Percentiles rank a stretch among this genome's conserved stretches.
Evolutionary conservation across 768 basidiomycete species (phyloP).

Genomic region (Phallus indusiatus): DNA sequence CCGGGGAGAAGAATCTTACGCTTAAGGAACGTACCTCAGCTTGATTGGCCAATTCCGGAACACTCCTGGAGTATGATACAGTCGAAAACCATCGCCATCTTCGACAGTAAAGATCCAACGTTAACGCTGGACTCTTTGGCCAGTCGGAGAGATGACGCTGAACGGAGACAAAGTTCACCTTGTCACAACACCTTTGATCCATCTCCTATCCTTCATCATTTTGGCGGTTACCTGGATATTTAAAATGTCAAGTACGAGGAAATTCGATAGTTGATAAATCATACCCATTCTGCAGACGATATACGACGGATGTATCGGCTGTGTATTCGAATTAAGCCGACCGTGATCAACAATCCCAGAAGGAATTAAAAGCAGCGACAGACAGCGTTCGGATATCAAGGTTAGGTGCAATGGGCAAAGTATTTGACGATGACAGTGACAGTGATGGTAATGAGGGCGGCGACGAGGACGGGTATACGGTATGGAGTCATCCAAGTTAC

Average conservation of each 20-base stretch:
- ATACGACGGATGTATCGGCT: slow-evolving; percentile 5
- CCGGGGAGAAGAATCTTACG: slow-evolving; percentile 27
- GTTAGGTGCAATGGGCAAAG: too few species aligned
- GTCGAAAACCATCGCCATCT: slow-evolving; percentile 78
- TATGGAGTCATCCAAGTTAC: too few species aligned
- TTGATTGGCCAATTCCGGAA: slow-evolving; percentile 71
- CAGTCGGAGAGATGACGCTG: background rate
- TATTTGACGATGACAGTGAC: too few species aligned
- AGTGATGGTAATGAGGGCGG: too few species aligned
- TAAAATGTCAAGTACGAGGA: background rate
- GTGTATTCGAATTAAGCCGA: background rate
- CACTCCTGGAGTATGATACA: slow-evolving; percentile 78
- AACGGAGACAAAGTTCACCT: slow-evolving; percentile 33
- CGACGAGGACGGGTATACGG: too few species aligned
- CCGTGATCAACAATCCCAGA: background rate
- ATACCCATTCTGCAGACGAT: slow-evolving; percentile 5
- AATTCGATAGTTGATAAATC: background rate
- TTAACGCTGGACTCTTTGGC: too few species aligned
- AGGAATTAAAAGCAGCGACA: background rate
- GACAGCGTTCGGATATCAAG: background rate
- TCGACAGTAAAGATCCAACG: slow-evolving; percentile 46
- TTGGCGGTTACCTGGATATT: slow-evolving; percentile 26
- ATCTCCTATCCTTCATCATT: slow-evolving; percentile 44
- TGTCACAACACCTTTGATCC: slow-evolving; percentile 77
- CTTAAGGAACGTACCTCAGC: slow-evolving; percentile 60